phyloP scores from a whole-genome alignment of 768 basidiomycete species.

The Russula virescens region DNA sequence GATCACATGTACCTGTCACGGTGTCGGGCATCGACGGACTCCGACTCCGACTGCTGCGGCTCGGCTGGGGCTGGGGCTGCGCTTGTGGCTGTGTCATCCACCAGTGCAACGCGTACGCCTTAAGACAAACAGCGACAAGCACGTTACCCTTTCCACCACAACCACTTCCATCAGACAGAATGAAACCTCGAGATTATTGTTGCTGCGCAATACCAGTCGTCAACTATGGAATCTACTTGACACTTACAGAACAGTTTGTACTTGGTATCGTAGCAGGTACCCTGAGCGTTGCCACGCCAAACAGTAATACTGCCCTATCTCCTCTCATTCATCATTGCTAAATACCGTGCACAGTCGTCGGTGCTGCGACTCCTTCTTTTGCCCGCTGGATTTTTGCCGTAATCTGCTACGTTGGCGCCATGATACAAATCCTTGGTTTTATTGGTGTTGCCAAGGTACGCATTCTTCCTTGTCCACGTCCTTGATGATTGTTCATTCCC shows the following conservation, averaged over 20 bases:
- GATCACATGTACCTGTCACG: background rate
- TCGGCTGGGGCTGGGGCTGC: too few species aligned
- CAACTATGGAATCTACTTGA: conserved; percentile 84
- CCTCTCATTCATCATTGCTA: background rate
- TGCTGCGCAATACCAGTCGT: conserved; percentile 89
- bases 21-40: too few species aligned
- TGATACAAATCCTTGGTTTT: conserved; percentile 76
- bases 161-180: conserved; percentile 28
- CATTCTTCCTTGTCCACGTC: background rate
- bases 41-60: too few species aligned
- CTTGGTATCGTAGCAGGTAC: conserved; percentile 62
- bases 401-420: conserved; percentile 71
- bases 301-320: conserved; percentile 48
- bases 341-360: conserved; percentile 56
- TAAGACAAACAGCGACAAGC: too few species aligned
- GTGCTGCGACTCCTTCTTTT: conserved; percentile 75
- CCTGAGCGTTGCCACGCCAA: conserved; percentile 69
- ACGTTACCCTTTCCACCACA: conserved; percentile 9
- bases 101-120: too few species aligned
- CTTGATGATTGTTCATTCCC: background rate
- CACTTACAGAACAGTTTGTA: conserved; percentile 70
- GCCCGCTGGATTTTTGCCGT: conserved; percentile 69
- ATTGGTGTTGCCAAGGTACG: conserved; percentile 74
- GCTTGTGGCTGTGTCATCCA: background rate
- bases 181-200: conserved; percentile 83